Conservation (phyloP, 176 grass and related monocot genomes). For the Elaeis guineensis region DNA sequence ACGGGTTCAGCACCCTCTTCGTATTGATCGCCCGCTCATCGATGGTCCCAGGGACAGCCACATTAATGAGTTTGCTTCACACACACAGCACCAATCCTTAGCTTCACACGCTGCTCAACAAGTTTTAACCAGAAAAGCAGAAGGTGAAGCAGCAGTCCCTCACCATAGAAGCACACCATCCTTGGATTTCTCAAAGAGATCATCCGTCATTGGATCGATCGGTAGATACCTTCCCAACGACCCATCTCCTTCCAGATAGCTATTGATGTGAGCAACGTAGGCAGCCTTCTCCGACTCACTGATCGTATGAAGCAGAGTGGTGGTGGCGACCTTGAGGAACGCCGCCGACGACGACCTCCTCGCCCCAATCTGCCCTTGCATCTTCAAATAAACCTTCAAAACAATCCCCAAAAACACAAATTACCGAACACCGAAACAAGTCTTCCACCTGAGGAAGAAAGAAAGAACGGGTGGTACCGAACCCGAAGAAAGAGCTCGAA, state of each 20-base stretch:
- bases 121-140: too few species aligned
- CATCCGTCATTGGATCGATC: constrained; percentile 61
- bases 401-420: not conserved
- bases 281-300: constrained; percentile 91
- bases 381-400: constrained; percentile 50
- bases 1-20: constrained; percentile 75
- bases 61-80: constrained; percentile 86
- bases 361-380: constrained; percentile 45
- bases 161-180: constrained; percentile 89
- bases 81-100: not conserved
- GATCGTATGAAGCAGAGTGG: constrained; percentile 93
- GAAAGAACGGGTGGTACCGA: not conserved
- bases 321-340: constrained; percentile 69
- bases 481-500: constrained; percentile 82
- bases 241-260: constrained; percentile 59
- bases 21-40: constrained; percentile 92
- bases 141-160: too few species aligned
- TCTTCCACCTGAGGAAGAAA: not conserved
- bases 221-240: constrained; percentile 63
- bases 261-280: constrained; percentile 92
- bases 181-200: constrained; percentile 80
- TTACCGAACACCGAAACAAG: not conserved
- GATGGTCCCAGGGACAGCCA: constrained; percentile 84
- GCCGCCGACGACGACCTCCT: constrained; percentile 21
- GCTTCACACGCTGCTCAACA: too few species aligned